phyloP scores from a whole-genome alignment of 2,329 filamentous ascomycete genomes.

The Penicillium fuscoglaucum region DNA sequence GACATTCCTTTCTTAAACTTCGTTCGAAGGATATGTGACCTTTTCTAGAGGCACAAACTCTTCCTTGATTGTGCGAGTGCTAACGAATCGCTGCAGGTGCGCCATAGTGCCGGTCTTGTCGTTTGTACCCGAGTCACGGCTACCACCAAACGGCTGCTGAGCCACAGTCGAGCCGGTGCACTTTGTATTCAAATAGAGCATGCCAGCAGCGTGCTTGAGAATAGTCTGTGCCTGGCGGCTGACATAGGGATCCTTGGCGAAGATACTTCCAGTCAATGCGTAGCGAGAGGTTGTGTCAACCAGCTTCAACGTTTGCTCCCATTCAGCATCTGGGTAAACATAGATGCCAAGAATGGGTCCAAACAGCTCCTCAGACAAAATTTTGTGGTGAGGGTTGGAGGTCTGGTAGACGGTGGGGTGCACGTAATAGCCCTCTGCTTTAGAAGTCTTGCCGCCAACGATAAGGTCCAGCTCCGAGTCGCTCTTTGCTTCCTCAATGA shows the following conservation, averaged over 20 bases:
- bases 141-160: too few relatives aligned
- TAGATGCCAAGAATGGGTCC: conserved; percentile 71
- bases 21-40: too few relatives aligned
- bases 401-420: conserved; percentile 77
- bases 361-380: conserved; percentile 71
- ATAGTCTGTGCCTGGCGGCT: conserved; percentile 53
- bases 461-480: conserved; percentile 64
- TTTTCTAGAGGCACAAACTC: too few relatives aligned
- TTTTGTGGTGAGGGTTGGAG: conserved; percentile 63
- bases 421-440: conserved; percentile 74
- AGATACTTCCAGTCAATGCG: conserved; percentile 24
- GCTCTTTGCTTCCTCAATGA: too few relatives aligned
- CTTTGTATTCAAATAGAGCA: conserved; percentile 62
- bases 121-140: too few relatives aligned
- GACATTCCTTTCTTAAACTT: too few relatives aligned
- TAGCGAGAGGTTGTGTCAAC: conserved; percentile 24
- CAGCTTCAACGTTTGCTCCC: conserved; percentile 16
- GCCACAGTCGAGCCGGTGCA: conserved; percentile 55
- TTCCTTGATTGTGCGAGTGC: too few relatives aligned
- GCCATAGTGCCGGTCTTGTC: too few relatives aligned
- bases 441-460: conserved; percentile 73
- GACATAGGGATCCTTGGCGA: conserved; percentile 46
- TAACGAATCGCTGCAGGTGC: too few relatives aligned
- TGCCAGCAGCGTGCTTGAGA: conserved; percentile 57
- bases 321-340: conserved; percentile 67